Conservation (phyloP, 2,329 filamentous ascomycete species). For the Aspergillus quadricinctus region DNA sequence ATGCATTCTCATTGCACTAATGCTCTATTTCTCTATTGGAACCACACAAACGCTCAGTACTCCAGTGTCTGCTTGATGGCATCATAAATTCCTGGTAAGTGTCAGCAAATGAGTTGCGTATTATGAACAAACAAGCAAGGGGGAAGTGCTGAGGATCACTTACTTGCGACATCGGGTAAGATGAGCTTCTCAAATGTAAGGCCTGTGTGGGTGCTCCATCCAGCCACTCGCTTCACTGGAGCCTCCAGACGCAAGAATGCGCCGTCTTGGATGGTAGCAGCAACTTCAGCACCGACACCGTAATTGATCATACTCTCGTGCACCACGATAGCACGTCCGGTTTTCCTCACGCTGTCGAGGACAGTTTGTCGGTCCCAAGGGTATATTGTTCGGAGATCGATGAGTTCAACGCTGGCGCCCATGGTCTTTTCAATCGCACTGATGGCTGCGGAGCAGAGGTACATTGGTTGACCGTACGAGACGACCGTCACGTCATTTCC, state of each 20-base stretch:
- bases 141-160: slow-evolving; percentile 41
- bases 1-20: background rate
- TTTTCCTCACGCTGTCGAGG: slow-evolving; percentile 78
- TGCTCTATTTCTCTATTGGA: background rate
- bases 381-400: slow-evolving; percentile 83
- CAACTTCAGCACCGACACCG: slow-evolving; percentile 83
- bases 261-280: slow-evolving; percentile 80
- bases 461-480: slow-evolving; percentile 85
- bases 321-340: slow-evolving; percentile 79
- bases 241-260: slow-evolving; percentile 82
- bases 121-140: background rate
- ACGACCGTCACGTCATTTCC: slow-evolving; percentile 79
- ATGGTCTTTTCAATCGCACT: slow-evolving; percentile 69
- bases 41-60: slow-evolving; percentile 47
- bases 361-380: slow-evolving; percentile 85
- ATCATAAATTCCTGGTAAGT: slow-evolving; percentile 61
- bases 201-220: slow-evolving; percentile 83
- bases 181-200: slow-evolving; percentile 76
- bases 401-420: slow-evolving; percentile 74
- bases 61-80: slow-evolving; percentile 63
- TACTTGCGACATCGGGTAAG: slow-evolving; percentile 80
- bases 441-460: slow-evolving; percentile 75
- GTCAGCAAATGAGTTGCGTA: slow-evolving; percentile 3
- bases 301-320: slow-evolving; percentile 91
- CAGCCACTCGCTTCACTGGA: slow-evolving; percentile 76